Conservation (phyloP, 2,329 filamentous ascomycete species). For the Pezicula neosporulosa region DNA sequence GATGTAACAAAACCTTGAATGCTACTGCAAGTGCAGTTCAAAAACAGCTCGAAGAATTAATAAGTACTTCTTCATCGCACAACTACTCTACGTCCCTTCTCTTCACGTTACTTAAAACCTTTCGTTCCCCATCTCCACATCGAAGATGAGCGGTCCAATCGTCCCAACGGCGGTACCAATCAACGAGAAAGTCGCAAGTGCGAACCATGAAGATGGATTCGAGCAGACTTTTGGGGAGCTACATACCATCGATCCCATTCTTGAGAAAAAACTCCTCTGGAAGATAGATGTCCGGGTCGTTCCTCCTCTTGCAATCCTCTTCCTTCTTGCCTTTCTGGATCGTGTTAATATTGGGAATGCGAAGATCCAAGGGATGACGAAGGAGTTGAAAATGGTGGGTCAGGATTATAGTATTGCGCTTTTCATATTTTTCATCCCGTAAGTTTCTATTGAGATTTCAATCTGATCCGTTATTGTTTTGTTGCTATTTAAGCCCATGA, state of each 20-base stretch:
- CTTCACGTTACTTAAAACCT: too few relatives aligned
- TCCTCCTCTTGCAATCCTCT: conserved; percentile 54
- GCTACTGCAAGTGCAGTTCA: too few relatives aligned
- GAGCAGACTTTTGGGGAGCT: too few relatives aligned
- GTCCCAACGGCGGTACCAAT: conserved; percentile 32
- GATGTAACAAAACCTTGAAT: too few relatives aligned
- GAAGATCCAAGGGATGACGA: conserved; percentile 64
- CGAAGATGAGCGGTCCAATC: too few relatives aligned
- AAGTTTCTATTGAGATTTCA: neutral
- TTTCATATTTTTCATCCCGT: conserved; percentile 31
- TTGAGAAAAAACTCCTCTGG: conserved; percentile 12
- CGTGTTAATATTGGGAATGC: conserved; percentile 78
- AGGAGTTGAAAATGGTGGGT: conserved; percentile 51
- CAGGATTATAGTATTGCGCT: conserved; percentile 46
- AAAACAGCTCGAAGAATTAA: too few relatives aligned
- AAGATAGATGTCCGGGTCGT: conserved; percentile 20
- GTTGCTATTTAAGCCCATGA: too few relatives aligned
- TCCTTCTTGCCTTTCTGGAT: conserved; percentile 69
- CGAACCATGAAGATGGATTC: conserved; percentile 43
- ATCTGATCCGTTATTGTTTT: too few relatives aligned
- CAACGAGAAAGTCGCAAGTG: conserved; percentile 47
- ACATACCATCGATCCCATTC: conserved; percentile 21
- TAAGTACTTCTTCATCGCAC: too few relatives aligned
- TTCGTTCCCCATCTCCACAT: too few relatives aligned
- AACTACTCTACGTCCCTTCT: too few relatives aligned